These are phyloP conservation scores for Venturia aucupariae DNA, from an alignment of 2,329 filamentous ascomycete genomes.

Conservation along the genomic window DNA sequence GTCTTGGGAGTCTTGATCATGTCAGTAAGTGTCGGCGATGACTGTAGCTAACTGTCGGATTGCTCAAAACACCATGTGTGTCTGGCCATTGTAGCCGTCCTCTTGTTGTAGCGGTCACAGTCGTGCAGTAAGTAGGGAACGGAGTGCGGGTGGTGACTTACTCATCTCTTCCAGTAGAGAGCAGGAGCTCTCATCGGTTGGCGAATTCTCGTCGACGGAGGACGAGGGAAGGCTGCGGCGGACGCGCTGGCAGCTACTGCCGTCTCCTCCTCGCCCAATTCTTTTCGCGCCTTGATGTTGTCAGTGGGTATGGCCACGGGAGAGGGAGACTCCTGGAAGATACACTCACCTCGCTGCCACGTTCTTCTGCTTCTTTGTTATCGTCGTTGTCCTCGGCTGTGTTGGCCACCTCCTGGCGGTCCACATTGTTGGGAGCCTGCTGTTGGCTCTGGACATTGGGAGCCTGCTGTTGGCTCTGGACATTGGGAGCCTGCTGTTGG, in stretches of 20 bases:
- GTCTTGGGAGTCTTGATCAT: too few relatives aligned
- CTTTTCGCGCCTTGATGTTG: not conserved
- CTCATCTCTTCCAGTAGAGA: not conserved
- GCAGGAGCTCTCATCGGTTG: not conserved
- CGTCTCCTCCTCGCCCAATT: not conserved
- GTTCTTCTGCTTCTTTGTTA: not conserved
- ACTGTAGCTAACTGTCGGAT: not conserved
- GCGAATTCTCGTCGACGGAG: not conserved
- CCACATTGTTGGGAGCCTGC: not conserved
- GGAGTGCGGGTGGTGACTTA: not conserved
- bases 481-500: not conserved
- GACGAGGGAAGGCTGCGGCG: not conserved
- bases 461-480: not conserved
- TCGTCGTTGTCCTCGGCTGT: not conserved
- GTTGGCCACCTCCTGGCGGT: not conserved
- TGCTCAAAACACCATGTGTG: not conserved
- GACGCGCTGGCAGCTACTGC: not conserved
- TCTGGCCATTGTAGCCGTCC: not conserved
- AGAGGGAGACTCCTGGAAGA: not conserved
- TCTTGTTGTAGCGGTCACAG: not conserved
- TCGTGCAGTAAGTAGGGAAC: not conserved
- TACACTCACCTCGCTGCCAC: not conserved
- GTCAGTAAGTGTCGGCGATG: too few relatives aligned
- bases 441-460: not conserved
- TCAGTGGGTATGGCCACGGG: not conserved